Base-by-base conservation (phyloP, 2,329 filamentous ascomycete genomes). In the Epichloe sp. region DNA sequence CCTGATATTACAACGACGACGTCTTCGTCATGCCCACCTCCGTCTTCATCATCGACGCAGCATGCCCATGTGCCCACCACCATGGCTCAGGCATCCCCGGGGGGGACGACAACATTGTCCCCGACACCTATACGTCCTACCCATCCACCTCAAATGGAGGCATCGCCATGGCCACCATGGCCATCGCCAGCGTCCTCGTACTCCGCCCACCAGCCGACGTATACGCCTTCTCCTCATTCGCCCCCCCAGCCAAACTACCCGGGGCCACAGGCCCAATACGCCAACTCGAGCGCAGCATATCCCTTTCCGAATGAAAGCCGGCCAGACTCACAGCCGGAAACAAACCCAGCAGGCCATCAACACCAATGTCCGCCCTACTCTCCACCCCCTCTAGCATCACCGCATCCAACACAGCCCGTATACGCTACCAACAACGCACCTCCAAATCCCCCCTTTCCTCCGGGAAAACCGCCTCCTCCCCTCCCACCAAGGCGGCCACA, bases 401-500 rank as follows among this genome's bases (percentile, higher is more conserved):
- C 41, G 10, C 53, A 52, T 38, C 54, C 53, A 14, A 14, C 37
- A 15, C 56, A 56, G 42, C 52, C 52, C n/a, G 52, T 48, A 3
- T 55, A 53, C 34, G 52, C 52, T 2, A 6, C 51, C 12, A 10
- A 45, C 49, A 41, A 36, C 8, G 36, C 14, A 10, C 48, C 50
- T 14, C 41, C 44, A 5, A 49, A 47, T 34, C 42, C 50, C 19
- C 19, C 46, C n/a, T 38, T 42, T n/a, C 46, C 48, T 12, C 37
- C 36, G 12, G 35, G 17, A 17, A 47, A 50, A 15, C 52, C 57
- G 8, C 56, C 58, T 10, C 62, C 62, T 17, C 59, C 62, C 23
- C 55, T 64, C 10, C 63, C 63, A 26, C 62, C 62, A 19, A 53
- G 63, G 12, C 63, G 61, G 42, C 51, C 55, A 21, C 59, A 58